Base-by-base conservation (phyloP, 306 rosid genomes). In the Oemleria cerasiformis region DNA sequence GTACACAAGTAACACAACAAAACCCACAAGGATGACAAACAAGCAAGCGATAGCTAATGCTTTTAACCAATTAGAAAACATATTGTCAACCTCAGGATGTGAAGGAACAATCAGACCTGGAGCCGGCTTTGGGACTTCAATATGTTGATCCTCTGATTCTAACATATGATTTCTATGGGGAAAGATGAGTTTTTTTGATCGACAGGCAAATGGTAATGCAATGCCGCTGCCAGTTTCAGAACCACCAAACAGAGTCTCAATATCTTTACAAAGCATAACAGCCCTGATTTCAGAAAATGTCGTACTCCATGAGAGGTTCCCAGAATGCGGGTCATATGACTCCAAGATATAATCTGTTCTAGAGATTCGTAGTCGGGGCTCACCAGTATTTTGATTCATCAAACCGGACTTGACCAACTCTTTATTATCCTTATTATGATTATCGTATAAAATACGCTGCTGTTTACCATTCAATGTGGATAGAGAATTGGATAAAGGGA, bases 341-440 rank as follows among this genome's bases (percentile, higher is more conserved):
- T 73, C 59, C 59, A 92, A 68, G 21, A 73, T 61, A 90, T 88
- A 92, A 78, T 92, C 96, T 23, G 87, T 90, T 68, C 95, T 79
- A 65, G 83, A 76, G 74, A 92, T 79, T 67, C 85, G 80, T 42
- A 92, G 80, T 17, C 84, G 86, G 45, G 56, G 43, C 72, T 69
- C 75, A 3, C 81, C 77, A 65, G 79, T 56, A 51, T 72, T 76
- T 66, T 58, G 75, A 56, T 63, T 80, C 58, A 21, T 51, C 21
- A 73, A 60, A 67, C 72, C 73, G 56, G 85, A 25, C 53, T 75
- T 57, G 30, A 73, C 63, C 83, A 85, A 50, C 62, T 79, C 82
- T 75, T 74, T 82, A 45, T 76, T 66, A 61, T 74, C 60, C 34
- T 14, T 69, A 8, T 38, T 41, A 51, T 48, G 15, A 73, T 13